A percentile compares a stretch with the other conserved stretches of the same genome.
Evolutionary conservation across 352 stramenopile species (phyloP).

Genomic region (Aphanomyces stellatus): DNA sequence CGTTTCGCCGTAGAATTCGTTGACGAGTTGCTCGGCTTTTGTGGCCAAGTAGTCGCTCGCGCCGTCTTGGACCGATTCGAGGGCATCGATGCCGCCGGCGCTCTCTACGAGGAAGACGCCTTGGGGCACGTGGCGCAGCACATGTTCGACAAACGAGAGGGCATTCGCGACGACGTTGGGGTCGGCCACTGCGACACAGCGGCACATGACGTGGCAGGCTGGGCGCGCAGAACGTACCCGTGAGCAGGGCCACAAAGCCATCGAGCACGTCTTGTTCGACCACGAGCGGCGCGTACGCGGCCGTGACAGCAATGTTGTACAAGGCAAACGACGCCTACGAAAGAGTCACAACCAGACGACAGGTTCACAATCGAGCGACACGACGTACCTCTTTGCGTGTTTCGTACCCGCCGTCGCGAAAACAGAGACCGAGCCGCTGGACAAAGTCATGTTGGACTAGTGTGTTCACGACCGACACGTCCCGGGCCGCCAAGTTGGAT

Average conservation of each 20-base stretch:
- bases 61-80: conserved; percentile 72
- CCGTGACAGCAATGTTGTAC: conserved; percentile 64
- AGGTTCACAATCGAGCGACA: too few species aligned
- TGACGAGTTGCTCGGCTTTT: conserved; percentile 63
- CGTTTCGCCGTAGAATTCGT: conserved; percentile 78
- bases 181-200: conserved; percentile 31
- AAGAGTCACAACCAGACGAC: background rate
- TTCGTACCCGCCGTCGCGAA: conserved; percentile 52
- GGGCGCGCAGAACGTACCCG: background rate
- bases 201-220: background rate
- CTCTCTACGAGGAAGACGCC: conserved; percentile 51
- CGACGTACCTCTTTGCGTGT: conserved; percentile 47
- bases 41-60: conserved; percentile 44
- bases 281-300: conserved; percentile 39
- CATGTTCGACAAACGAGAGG: conserved; percentile 65
- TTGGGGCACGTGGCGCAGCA: conserved; percentile 48
- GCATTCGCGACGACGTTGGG: conserved; percentile 67
- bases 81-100: conserved; percentile 61
- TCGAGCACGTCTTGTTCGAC: conserved; percentile 50
- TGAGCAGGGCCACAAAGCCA: conserved; percentile 45
- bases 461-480: conserved; percentile 42
- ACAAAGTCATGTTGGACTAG: conserved; percentile 45
- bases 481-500: conserved; percentile 62
- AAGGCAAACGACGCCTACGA: conserved; percentile 41
- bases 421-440: conserved; percentile 43